Evolutionary conservation across 2,329 filamentous ascomycete genomes (phyloP).

Genomic region (Aspergillus quadrilineatus): DNA sequence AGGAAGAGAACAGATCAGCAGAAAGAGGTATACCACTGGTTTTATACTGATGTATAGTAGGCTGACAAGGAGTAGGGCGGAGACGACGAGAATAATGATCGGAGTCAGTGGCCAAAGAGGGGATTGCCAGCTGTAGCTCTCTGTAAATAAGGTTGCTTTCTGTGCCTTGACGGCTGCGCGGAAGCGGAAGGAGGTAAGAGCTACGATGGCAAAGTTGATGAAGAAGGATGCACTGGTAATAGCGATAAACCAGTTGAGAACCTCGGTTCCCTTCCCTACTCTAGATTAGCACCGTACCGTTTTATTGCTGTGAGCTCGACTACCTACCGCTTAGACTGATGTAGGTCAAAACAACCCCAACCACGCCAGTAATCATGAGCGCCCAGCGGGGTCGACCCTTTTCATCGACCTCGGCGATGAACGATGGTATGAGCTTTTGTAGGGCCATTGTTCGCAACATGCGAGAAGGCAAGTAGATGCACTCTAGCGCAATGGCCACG

Average conservation of each 20-base stretch:
- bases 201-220: conserved; percentile 36
- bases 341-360: conserved; percentile 30
- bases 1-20: neutral
- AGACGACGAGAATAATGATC: neutral
- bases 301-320: conserved; percentile 1
- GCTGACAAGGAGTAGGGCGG: conserved; percentile 2
- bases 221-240: conserved; percentile 37
- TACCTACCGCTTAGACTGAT: conserved; percentile 30
- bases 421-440: conserved; percentile 28
- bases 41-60: conserved; percentile 1
- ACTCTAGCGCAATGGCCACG: conserved; percentile 33
- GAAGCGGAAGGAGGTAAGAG: conserved; percentile 34
- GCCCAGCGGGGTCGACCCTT: conserved; percentile 32
- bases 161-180: conserved; percentile 24
- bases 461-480: conserved; percentile 34
- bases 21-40: neutral
- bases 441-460: conserved; percentile 33
- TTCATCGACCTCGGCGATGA: conserved; percentile 29
- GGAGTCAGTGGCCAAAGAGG: conserved; percentile 31
- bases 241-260: conserved; percentile 13
- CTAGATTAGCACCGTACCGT: neutral
- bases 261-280: conserved; percentile 7
- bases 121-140: conserved; percentile 31
- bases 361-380: conserved; percentile 27
- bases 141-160: conserved; percentile 24